Base-by-base conservation (phyloP, 805 yeast genomes). In the Barnettozyma siamensis region DNA sequence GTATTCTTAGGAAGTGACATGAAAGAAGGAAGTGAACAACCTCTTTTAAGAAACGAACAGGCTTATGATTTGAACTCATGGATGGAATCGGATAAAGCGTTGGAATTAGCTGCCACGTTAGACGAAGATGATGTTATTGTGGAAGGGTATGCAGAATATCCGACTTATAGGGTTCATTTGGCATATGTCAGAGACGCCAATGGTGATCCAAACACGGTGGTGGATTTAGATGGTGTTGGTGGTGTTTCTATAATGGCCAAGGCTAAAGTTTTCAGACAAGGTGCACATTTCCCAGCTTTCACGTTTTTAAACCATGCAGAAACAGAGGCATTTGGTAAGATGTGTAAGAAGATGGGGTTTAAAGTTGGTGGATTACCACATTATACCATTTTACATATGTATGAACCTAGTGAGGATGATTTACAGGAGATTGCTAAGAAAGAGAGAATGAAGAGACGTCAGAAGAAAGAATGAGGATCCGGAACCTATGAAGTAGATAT, bases 31-130 rank as follows among this genome's bases (percentile, higher is more conserved):
- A n/a, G n/a, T n/a, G n/a, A n/a, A n/a, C n/a, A n/a, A n/a, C n/a
- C n/a, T n/a, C n/a, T n/a, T n/a, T n/a, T n/a, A n/a, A n/a, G n/a
- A n/a, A n/a, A n/a, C 49, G 94, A 86, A 59, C 99, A 93, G 63
- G 88, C 98, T 1, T 93, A 93, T 61, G 99, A 93, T 64, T 75
- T 93, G 58, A 93, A 93, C 64, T 86, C 97, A 12, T 93, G 99
- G 99, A 76, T 87, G 43, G 99, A 93, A 65, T 78, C 89, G 3
- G 83, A 78, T 6, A 78, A 83, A 9, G 96, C 87, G 1, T 45
- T 82, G 13, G 78, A 78, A 38, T 63, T 84, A 51, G 93, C 94
- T 0, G 59, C 65, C 31, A 70, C 72, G 0, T 65, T 84, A 41
- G 76, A 73, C 42, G 91, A 85, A 59, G 93, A 85, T 57, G 94